Conservation (phyloP, 2,329 filamentous ascomycete genomes). For the Paecilomyces fulvus region DNA sequence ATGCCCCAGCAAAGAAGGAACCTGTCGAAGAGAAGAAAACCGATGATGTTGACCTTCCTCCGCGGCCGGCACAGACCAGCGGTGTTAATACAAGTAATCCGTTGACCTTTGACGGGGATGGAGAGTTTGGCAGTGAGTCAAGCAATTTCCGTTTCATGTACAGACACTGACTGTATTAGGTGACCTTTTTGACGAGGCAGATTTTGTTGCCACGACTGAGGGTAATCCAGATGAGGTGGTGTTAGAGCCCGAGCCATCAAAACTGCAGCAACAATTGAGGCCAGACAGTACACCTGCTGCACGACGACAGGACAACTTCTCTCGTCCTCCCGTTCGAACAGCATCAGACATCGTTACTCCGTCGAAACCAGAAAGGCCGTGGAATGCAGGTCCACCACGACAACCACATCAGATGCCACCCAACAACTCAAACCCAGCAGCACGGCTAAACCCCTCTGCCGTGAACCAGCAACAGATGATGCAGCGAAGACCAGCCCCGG, state of each 20-base stretch:
- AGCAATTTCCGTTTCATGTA: not conserved
- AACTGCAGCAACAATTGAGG: conserved; percentile 17
- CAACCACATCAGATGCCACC: conserved; percentile 13
- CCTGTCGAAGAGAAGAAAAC: conserved; percentile 25
- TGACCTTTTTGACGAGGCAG: conserved; percentile 66
- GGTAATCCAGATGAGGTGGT: conserved; percentile 70
- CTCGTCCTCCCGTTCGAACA: conserved; percentile 10
- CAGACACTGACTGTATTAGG: conserved; percentile 16
- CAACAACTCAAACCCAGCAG: conserved; percentile 8
- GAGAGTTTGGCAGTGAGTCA: conserved; percentile 35
- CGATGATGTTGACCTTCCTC: conserved; percentile 43
- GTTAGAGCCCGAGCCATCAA: conserved; percentile 35
- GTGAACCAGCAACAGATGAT: conserved; percentile 4
- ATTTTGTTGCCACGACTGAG: conserved; percentile 62
- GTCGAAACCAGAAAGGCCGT: conserved; percentile 29
- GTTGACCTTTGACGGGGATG: conserved; percentile 29
- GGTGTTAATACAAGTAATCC: conserved; percentile 21
- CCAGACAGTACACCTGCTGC: conserved; percentile 14
- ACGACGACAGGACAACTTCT: conserved; percentile 11
- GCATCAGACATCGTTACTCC: conserved; percentile 25
- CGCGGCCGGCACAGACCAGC: conserved; percentile 12
- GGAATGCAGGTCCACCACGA: conserved; percentile 11
- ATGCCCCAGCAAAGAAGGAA: conserved; percentile 53
- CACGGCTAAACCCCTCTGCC: conserved; percentile 12
- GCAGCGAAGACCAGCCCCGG: not conserved